phyloP scores from a whole-genome alignment of 768 basidiomycete species.

The Calocybe cyanea region DNA sequence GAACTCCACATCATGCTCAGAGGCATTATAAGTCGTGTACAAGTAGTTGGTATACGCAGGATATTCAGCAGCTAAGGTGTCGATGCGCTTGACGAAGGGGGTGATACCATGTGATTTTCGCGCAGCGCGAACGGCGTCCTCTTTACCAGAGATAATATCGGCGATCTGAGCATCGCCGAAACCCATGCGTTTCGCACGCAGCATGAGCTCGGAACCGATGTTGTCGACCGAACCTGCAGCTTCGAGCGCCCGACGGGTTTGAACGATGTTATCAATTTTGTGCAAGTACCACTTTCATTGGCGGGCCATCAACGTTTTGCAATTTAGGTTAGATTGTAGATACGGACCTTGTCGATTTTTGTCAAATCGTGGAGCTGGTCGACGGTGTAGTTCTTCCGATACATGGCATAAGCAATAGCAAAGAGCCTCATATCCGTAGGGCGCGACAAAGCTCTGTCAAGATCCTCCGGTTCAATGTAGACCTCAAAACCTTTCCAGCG shows the following conservation, averaged over 20 bases:
- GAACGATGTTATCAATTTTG: conserved; percentile 98
- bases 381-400: conserved; percentile 86
- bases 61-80: conserved; percentile 97
- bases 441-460: conserved; percentile 71
- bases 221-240: conserved; percentile 64
- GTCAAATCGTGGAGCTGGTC: conserved; percentile 90
- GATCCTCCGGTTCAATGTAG: conserved; percentile 82
- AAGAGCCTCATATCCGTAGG: conserved; percentile 97
- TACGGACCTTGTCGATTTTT: conserved; percentile 90
- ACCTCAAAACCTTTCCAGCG: conserved; percentile 96
- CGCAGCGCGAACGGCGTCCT: conserved; percentile 76
- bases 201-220: conserved; percentile 74
- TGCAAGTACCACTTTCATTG: conserved; percentile 85
- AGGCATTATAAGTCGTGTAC: conserved; percentile 98
- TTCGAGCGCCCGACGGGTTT: conserved; percentile 75
- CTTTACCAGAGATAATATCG: conserved; percentile 67
- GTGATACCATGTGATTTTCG: conserved; percentile 87
- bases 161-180: conserved; percentile 94
- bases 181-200: conserved; percentile 88
- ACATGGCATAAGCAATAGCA: conserved; percentile 97
- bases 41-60: conserved; percentile 99
- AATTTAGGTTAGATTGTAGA: too few species aligned
- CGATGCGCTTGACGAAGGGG: conserved; percentile 98
- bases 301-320: too few species aligned
- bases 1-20: conserved; percentile 92